Conservation (phyloP, 2,329 filamentous ascomycete species). For the Geosmithia morbida region DNA sequence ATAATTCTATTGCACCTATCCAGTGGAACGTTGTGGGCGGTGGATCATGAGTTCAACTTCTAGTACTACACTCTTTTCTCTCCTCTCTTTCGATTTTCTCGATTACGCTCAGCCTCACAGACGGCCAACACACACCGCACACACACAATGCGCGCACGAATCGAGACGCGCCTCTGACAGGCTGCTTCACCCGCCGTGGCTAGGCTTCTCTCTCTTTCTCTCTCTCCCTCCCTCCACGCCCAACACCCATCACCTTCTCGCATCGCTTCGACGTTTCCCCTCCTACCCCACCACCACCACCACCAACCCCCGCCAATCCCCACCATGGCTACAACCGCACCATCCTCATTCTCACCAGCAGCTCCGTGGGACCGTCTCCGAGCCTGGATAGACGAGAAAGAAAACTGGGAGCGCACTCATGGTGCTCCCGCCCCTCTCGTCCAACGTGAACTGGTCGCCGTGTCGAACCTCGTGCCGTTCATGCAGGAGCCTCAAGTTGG, state of each 20-base stretch:
- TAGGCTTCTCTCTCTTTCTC: background rate
- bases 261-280: background rate
- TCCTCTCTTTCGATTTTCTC: background rate
- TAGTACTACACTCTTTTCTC: background rate
- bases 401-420: constrained; percentile 15
- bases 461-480: constrained; percentile 22
- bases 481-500: constrained; percentile 12
- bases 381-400: constrained; percentile 24
- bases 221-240: background rate
- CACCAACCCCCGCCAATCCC: background rate
- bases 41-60: no score
- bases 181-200: background rate
- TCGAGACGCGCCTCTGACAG: background rate
- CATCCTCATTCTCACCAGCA: background rate
- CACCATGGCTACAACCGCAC: background rate
- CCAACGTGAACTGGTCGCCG: constrained; percentile 20
- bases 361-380: constrained; percentile 20
- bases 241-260: background rate
- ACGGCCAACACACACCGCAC: background rate
- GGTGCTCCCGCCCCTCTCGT: constrained; percentile 20
- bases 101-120: background rate
- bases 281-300: background rate
- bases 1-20: no score
- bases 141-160: background rate
- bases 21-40: no score